These are phyloP conservation scores for Penicillium odoratum DNA, from an alignment of 495 filamentous ascomycete genomes.

Conservation along the genomic window DNA sequence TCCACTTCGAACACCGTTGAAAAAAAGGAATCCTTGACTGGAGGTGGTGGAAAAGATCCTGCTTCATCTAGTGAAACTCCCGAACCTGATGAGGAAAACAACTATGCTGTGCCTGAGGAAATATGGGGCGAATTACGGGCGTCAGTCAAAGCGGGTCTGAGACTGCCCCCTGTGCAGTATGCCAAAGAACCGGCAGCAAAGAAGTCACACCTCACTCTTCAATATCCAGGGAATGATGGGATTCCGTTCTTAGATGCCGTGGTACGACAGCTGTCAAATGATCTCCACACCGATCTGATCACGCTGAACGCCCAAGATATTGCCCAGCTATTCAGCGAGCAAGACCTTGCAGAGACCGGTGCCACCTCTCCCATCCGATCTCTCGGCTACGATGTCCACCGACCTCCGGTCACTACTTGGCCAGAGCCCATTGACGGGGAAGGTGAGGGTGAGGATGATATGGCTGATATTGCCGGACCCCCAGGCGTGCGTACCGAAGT, in stretches of 20 bases:
- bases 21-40: background rate
- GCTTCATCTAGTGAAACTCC: slow-evolving; percentile 15
- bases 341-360: slow-evolving; percentile 53
- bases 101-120: slow-evolving; percentile 39
- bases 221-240: slow-evolving; percentile 61
- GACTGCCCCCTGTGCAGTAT: slow-evolving; percentile 41
- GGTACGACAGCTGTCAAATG: slow-evolving; percentile 57
- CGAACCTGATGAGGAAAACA: slow-evolving; percentile 7
- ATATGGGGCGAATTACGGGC: slow-evolving; percentile 44
- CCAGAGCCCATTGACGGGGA: slow-evolving; percentile 39
- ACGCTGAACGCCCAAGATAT: slow-evolving; percentile 77
- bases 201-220: slow-evolving; percentile 66
- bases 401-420: slow-evolving; percentile 29
- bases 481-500: slow-evolving; percentile 24
- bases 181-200: slow-evolving; percentile 50
- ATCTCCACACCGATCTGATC: slow-evolving; percentile 71
- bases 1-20: slow-evolving; percentile 9
- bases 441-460: slow-evolving; percentile 44
- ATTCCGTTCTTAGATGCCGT: slow-evolving; percentile 57
- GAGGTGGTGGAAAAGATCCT: slow-evolving; percentile 21
- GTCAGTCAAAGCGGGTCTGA: slow-evolving; percentile 42
- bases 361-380: slow-evolving; percentile 47
- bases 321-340: slow-evolving; percentile 72
- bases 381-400: slow-evolving; percentile 67
- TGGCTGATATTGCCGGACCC: slow-evolving; percentile 28